Evolutionary conservation across 2,329 filamentous ascomycete species (phyloP).

Genomic region (Penicillium sclerotiorum): DNA sequence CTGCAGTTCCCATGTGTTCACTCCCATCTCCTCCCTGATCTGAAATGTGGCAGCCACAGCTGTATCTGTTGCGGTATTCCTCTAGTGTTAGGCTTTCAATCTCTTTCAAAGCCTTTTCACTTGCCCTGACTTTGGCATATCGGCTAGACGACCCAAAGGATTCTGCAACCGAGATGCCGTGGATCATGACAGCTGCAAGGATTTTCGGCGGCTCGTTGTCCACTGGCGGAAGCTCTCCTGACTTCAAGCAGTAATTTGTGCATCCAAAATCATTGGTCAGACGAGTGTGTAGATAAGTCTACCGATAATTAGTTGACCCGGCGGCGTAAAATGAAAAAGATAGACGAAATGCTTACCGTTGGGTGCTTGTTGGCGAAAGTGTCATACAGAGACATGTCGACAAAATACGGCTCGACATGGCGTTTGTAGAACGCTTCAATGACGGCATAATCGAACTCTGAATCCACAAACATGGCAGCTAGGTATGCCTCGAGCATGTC

Average conservation of each 20-base stretch:
- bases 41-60: slow-evolving; percentile 62
- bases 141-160: slow-evolving; percentile 64
- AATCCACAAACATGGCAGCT: slow-evolving; percentile 90
- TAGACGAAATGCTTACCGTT: slow-evolving; percentile 48
- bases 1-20: slow-evolving; percentile 29
- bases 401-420: slow-evolving; percentile 76
- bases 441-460: slow-evolving; percentile 71
- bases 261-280: slow-evolving; percentile 70
- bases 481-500: slow-evolving; percentile 89
- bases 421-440: slow-evolving; percentile 77
- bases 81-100: slow-evolving; percentile 55
- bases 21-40: slow-evolving; percentile 9
- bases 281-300: slow-evolving; percentile 68
- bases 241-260: slow-evolving; percentile 54
- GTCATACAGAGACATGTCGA: slow-evolving; percentile 85
- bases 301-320: background rate
- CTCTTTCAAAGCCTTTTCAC: slow-evolving; percentile 41
- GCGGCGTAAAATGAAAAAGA: background rate
- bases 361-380: slow-evolving; percentile 85
- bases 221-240: slow-evolving; percentile 46
- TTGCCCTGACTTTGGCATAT: slow-evolving; percentile 68
- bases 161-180: slow-evolving; percentile 67
- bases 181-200: slow-evolving; percentile 74
- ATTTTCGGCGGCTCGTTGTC: slow-evolving; percentile 56
- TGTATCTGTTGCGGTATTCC: slow-evolving; percentile 63